Conservation (phyloP, 1,139 yeast species). For the Cylindricascospora bacillispora region DNA sequence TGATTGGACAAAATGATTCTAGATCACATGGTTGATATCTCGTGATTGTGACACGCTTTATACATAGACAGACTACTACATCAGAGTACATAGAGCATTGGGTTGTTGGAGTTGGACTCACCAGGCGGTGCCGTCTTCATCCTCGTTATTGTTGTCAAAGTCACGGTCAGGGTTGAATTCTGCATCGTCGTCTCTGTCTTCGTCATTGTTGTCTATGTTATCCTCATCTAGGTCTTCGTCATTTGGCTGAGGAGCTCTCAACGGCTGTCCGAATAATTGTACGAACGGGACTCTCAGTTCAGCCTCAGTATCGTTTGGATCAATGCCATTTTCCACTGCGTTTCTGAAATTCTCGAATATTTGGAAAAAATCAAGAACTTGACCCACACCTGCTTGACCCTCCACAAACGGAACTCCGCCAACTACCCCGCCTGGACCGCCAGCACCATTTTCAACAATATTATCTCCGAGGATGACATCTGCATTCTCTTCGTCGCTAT, state of each 20-base stretch:
- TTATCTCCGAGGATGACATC: slow-evolving; percentile 12
- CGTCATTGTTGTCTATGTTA: slow-evolving; percentile 16
- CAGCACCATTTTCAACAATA: slow-evolving; percentile 6
- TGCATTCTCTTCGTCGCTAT: slow-evolving; percentile 14
- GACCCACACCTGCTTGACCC: slow-evolving; percentile 13
- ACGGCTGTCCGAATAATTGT: slow-evolving; percentile 15
- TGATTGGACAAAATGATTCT: no score
- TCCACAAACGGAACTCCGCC: slow-evolving; percentile 8
- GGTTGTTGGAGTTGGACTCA: no score
- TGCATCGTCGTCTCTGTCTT: slow-evolving; percentile 2
- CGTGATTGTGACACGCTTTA: no score
- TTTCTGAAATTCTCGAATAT: slow-evolving; percentile 17
- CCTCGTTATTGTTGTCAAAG: no score
- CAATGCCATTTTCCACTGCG: slow-evolving; percentile 9
- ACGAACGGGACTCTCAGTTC: slow-evolving; percentile 8
- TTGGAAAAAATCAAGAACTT: slow-evolving; percentile 19
- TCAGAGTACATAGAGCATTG: no score
- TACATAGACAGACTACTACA: no score
- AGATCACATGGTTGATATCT: no score
- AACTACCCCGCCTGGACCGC: slow-evolving; percentile 10
- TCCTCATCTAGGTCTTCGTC: slow-evolving; percentile 8
- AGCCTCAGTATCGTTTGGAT: slow-evolving; percentile 5
- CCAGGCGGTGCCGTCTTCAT: no score
- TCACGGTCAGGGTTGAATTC: no score
- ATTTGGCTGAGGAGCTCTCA: slow-evolving; percentile 1